These are phyloP conservation scores for Brassica cretica DNA, from an alignment of 345 rosid species.

Conservation along the genomic window DNA sequence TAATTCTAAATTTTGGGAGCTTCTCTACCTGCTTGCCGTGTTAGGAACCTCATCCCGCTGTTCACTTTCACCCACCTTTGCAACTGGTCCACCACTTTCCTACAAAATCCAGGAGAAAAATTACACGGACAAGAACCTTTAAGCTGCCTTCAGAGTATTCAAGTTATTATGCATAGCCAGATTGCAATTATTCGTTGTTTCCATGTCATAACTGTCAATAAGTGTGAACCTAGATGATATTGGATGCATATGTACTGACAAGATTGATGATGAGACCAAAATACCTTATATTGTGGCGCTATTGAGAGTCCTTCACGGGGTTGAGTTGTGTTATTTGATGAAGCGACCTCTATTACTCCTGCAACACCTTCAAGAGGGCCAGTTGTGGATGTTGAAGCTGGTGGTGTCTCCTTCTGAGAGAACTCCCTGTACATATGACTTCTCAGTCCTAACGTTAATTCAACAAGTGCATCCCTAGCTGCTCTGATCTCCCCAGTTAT, in stretches of 20 bases:
- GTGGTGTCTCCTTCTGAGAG: slow-evolving; percentile 61
- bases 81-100: slow-evolving; percentile 55
- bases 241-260: slow-evolving; percentile 10
- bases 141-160: slow-evolving; percentile 4
- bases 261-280: slow-evolving; percentile 20
- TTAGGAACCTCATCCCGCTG: slow-evolving; percentile 65
- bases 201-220: slow-evolving; percentile 1
- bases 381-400: slow-evolving; percentile 48
- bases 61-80: slow-evolving; percentile 62
- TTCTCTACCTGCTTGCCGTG: slow-evolving; percentile 59
- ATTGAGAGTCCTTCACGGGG: slow-evolving; percentile 53
- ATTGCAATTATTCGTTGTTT: slow-evolving; percentile 5
- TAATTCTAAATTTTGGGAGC: neutral
- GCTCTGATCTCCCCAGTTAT: slow-evolving; percentile 89
- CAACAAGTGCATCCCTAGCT: slow-evolving; percentile 92
- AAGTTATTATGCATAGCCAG: neutral
- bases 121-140: slow-evolving; percentile 5
- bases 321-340: slow-evolving; percentile 48
- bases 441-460: slow-evolving; percentile 71
- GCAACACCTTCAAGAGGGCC: slow-evolving; percentile 52
- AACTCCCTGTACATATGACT: slow-evolving; percentile 71
- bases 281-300: slow-evolving; percentile 58
- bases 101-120: slow-evolving; percentile 26
- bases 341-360: slow-evolving; percentile 53
- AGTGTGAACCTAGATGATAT: slow-evolving; percentile 4